Percentiles rank a stretch among this genome's conserved stretches.
phyloP scores from a whole-genome alignment of 1,284 basidiomycete species.

The Tausonia pullulans region DNA sequence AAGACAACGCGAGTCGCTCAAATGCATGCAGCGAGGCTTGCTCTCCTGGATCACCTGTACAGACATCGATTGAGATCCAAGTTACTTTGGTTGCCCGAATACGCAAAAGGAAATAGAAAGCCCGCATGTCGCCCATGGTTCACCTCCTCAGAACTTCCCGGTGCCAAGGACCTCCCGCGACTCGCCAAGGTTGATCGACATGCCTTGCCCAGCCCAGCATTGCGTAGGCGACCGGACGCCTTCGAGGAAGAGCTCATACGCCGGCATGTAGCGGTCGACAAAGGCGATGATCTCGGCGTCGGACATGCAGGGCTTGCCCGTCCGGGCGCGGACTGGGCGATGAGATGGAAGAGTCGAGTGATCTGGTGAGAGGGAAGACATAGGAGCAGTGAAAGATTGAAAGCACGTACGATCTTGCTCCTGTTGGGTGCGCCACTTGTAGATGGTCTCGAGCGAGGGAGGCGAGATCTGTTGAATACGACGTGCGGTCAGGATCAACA shows the following conservation, averaged over 20 bases:
- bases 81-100: too few relatives aligned
- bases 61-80: too few relatives aligned
- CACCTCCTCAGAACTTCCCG: not conserved
- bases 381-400: not conserved
- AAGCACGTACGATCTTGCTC: conserved; percentile 7
- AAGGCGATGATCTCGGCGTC: conserved; percentile 9
- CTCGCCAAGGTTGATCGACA: conserved; percentile 2
- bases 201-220: conserved; percentile 5
- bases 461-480: conserved; percentile 1
- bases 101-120: too few relatives aligned
- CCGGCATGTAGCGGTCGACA: conserved; percentile 17
- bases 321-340: conserved; percentile 2
- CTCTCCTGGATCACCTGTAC: too few relatives aligned
- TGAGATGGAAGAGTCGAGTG: not conserved
- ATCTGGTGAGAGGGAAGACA: not conserved
- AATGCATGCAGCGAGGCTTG: too few relatives aligned
- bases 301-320: conserved; percentile 1
- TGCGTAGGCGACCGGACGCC: not conserved
- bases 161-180: conserved; percentile 4
- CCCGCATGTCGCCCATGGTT: too few relatives aligned
- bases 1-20: too few relatives aligned
- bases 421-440: conserved; percentile 8
- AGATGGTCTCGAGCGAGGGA: conserved; percentile 2
- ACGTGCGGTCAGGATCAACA: not conserved
- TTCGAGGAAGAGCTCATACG: conserved; percentile 13